Percentiles rank a stretch among this genome's conserved stretches.
Evolutionary conservation across 768 basidiomycete genomes (phyloP).

Genomic region (Podaxis mareebaensis): DNA sequence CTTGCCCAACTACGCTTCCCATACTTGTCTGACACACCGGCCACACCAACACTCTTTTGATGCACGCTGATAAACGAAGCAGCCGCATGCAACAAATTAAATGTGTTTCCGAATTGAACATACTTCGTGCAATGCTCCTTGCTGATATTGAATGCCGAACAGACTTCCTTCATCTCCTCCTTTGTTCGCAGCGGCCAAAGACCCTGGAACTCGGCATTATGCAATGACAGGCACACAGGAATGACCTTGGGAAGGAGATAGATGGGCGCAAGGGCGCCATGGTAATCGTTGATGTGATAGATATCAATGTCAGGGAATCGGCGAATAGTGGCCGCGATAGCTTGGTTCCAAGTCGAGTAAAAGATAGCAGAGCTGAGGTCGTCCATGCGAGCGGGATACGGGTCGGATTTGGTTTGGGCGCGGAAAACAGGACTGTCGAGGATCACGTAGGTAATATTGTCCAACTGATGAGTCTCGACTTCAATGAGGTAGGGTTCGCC

Average conservation of each 20-base stretch:
- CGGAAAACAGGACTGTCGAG: constrained; percentile 96
- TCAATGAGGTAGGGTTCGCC: constrained; percentile 95
- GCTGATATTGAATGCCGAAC: constrained; percentile 96
- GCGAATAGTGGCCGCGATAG: constrained; percentile 89
- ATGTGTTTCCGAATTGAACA: constrained; percentile 97
- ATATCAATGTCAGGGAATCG: constrained; percentile 87
- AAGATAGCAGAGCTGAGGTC: constrained; percentile 95
- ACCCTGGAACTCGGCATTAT: constrained; percentile 98
- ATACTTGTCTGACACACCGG: constrained; percentile 97
- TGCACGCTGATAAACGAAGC: constrained; percentile 91
- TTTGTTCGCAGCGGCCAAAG: constrained; percentile 95
- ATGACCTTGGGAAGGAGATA: constrained; percentile 91
- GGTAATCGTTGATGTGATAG: constrained; percentile 95
- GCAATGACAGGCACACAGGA: constrained; percentile 87
- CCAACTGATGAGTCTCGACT: constrained; percentile 89
- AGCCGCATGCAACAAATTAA: constrained; percentile 91
- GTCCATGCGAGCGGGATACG: constrained; percentile 97
- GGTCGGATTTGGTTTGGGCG: constrained; percentile 93
- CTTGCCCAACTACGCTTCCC: constrained; percentile 97
- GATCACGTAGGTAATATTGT: constrained; percentile 95
- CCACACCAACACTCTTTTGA: constrained; percentile 92
- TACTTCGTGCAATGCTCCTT: constrained; percentile 97
- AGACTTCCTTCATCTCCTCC: constrained; percentile 98
- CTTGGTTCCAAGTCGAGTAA: constrained; percentile 98
- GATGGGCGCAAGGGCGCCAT: constrained; percentile 87